Conservation (phyloP, 306 rosid species). For the Quercus alba region DNA sequence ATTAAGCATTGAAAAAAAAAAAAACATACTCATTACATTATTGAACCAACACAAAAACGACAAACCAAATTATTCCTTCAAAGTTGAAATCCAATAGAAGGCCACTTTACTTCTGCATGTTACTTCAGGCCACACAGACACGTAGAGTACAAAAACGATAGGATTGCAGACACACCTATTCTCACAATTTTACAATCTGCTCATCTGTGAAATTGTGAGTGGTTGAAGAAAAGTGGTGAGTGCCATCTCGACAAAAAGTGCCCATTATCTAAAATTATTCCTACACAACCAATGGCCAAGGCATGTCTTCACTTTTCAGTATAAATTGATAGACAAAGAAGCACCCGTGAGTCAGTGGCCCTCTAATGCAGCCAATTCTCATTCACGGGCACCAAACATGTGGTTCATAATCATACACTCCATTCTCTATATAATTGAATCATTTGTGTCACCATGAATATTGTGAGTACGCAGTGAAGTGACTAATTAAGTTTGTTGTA, state of each 20-base stretch:
- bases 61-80: neutral
- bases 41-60: neutral
- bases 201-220: no score
- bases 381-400: slow-evolving; percentile 35
- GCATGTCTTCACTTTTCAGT: no score
- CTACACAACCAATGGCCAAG: no score
- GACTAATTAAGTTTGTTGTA: neutral
- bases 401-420: slow-evolving; percentile 12
- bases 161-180: no score
- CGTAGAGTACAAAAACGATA: neutral
- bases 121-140: neutral
- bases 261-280: no score
- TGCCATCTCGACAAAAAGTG: no score
- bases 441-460: neutral
- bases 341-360: slow-evolving; percentile 14
- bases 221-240: no score
- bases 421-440: neutral
- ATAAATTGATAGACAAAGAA: neutral
- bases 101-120: no score
- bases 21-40: no score
- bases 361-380: slow-evolving; percentile 23
- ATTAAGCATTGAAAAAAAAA: no score
- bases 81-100: neutral
- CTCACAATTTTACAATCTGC: no score
- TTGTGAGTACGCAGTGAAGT: no score